phyloP scores from a whole-genome alignment of 306 rosid species.

The Coriaria nepalensis region DNA sequence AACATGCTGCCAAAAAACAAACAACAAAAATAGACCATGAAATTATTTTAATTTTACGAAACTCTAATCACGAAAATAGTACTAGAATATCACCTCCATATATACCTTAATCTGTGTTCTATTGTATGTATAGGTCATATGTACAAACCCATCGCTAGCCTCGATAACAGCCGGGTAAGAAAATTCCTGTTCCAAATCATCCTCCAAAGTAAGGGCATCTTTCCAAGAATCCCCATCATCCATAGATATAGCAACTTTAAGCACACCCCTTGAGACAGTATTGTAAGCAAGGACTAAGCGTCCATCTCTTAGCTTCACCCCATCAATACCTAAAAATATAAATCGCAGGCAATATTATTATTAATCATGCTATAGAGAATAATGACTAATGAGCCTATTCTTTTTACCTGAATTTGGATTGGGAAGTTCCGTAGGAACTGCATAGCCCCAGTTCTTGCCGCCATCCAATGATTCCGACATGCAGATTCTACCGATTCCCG shows the following conservation, averaged over 20 bases:
- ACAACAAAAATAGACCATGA: neutral
- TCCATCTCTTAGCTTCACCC: slow-evolving; percentile 78
- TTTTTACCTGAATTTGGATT: slow-evolving; percentile 95
- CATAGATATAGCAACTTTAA: slow-evolving; percentile 62
- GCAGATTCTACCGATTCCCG: slow-evolving; percentile 48
- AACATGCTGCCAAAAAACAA: slow-evolving; percentile 58
- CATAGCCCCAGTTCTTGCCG: slow-evolving; percentile 69
- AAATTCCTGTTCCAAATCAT: slow-evolving; percentile 51
- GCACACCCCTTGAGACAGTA: slow-evolving; percentile 56
- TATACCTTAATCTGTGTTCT: slow-evolving; percentile 89
- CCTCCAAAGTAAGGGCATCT: slow-evolving; percentile 64
- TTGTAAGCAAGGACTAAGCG: slow-evolving; percentile 58
- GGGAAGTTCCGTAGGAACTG: slow-evolving; percentile 60
- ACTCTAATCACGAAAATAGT: slow-evolving; percentile 7
- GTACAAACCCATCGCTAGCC: slow-evolving; percentile 58
- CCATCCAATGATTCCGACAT: slow-evolving; percentile 72
- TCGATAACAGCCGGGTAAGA: slow-evolving; percentile 92
- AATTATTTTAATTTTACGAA: slow-evolving; percentile 4
- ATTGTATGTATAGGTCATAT: slow-evolving; percentile 70
- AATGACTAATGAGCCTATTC: no score
- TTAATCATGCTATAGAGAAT: no score
- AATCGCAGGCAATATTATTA: no score
- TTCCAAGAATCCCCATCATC: slow-evolving; percentile 89
- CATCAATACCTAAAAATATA: slow-evolving; percentile 57
- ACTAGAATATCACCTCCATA: slow-evolving; percentile 16